These are phyloP conservation scores for Pichia scutulata DNA, from an alignment of 805 yeast species.

Conservation along the genomic window DNA sequence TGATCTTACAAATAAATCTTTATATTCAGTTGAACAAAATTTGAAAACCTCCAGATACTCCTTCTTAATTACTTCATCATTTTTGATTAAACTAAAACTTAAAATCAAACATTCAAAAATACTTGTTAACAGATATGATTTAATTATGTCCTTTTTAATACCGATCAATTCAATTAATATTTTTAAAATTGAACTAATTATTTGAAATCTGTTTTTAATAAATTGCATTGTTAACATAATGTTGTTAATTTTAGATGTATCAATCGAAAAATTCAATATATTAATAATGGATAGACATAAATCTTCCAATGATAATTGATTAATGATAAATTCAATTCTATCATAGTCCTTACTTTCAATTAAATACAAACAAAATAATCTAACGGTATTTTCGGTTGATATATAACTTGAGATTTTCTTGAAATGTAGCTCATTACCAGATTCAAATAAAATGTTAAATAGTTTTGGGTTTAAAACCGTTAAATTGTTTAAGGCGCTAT, in stretches of 20 bases:
- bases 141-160: conserved; percentile 9
- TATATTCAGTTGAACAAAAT: conserved; percentile 9
- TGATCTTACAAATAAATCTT: conserved; percentile 14
- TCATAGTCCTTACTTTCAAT: conserved; percentile 4
- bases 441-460: conserved; percentile 16
- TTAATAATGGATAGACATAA: conserved; percentile 19
- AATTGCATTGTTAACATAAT: conserved; percentile 25
- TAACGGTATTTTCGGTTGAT: conserved; percentile 23
- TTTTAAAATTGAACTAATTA: conserved; percentile 18
- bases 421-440: conserved; percentile 8
- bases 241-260: conserved; percentile 23
- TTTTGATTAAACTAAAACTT: conserved; percentile 16
- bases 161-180: conserved; percentile 10
- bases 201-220: conserved; percentile 20
- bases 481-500: conserved; percentile 18
- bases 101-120: conserved; percentile 20
- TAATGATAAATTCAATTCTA: conserved; percentile 8
- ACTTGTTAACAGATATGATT: conserved; percentile 15
- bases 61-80: conserved; percentile 7
- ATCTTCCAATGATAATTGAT: conserved; percentile 17
- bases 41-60: conserved; percentile 12
- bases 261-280: conserved; percentile 17
- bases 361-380: conserved; percentile 19
- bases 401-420: conserved; percentile 13
- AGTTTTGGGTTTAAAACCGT: conserved; percentile 19